These are phyloP conservation scores for Hylodesmum podocarpum DNA, from an alignment of 306 rosid species.

Conservation along the genomic window DNA sequence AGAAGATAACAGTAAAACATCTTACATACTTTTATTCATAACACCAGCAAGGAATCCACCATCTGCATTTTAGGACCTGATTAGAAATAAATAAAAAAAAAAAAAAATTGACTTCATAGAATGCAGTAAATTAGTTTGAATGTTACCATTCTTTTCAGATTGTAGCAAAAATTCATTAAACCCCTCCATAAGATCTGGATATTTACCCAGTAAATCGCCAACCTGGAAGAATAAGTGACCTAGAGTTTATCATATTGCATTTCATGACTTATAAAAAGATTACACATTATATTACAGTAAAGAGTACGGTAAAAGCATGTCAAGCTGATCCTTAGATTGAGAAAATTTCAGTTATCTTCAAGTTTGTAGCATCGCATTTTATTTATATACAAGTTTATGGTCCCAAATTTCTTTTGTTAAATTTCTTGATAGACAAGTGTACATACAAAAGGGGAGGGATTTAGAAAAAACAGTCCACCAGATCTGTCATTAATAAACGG, in stretches of 20 bases:
- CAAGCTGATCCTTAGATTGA: not conserved
- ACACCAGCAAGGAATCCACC: conserved; percentile 97
- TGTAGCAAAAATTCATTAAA: conserved; percentile 85
- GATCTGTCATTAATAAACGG: not conserved
- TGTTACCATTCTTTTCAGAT: conserved; percentile 90
- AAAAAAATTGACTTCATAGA: conserved; percentile 23
- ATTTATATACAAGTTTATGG: not conserved
- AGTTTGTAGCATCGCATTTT: conserved; percentile 6
- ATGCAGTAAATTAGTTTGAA: conserved; percentile 31
- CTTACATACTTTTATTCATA: conserved; percentile 91
- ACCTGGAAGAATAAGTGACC: conserved; percentile 61
- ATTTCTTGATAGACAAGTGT: not conserved
- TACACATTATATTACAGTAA: not conserved
- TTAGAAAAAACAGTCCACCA: not conserved
- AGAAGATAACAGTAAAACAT: conserved; percentile 24
- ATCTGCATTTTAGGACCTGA: conserved; percentile 58
- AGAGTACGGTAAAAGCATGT: conserved; percentile 14
- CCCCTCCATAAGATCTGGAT: conserved; percentile 88
- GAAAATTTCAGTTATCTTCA: not conserved
- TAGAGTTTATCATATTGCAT: conserved; percentile 1
- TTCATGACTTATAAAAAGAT: not conserved
- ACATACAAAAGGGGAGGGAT: not conserved
- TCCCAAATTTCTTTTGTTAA: not conserved
- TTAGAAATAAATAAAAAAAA: conserved; percentile 43
- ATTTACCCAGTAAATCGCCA: conserved; percentile 82